These are phyloP conservation scores for Penicillium griseofulvum DNA, from an alignment of 2,329 filamentous ascomycete species.

Conservation along the genomic window DNA sequence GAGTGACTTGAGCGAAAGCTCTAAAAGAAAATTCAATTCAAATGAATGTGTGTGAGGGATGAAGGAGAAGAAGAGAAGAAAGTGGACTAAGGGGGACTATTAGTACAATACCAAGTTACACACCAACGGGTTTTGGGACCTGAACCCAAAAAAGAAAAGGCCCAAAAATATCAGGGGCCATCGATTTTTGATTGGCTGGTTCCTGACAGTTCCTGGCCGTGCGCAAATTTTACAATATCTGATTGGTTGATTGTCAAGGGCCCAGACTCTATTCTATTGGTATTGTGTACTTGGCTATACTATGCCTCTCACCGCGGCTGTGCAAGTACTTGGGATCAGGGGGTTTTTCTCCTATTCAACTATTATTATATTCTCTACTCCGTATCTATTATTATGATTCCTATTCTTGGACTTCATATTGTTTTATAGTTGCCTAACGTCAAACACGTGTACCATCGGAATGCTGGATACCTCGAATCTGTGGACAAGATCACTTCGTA, in stretches of 20 bases:
- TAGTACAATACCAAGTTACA: conserved; percentile 8
- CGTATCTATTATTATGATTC: not conserved
- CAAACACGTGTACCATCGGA: conserved; percentile 19
- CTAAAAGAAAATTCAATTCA: conserved; percentile 14
- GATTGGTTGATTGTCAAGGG: conserved; percentile 13
- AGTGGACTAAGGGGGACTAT: conserved; percentile 8
- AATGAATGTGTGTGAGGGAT: conserved; percentile 20
- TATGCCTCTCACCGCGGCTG: conserved; percentile 4
- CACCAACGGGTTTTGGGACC: conserved; percentile 1
- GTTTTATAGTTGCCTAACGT: conserved; percentile 1
- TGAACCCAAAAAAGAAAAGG: conserved; percentile 3
- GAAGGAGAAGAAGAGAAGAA: conserved; percentile 6
- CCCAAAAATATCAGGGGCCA: conserved; percentile 19
- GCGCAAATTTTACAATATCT: not conserved
- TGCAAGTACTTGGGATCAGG: conserved; percentile 4
- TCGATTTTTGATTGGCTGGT: conserved; percentile 13
- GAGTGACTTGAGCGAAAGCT: conserved; percentile 24
- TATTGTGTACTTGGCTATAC: conserved; percentile 9
- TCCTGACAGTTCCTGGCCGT: conserved; percentile 17
- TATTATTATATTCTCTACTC: not conserved
- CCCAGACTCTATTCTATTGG: conserved; percentile 8
- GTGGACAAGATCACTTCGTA: not conserved
- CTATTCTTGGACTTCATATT: not conserved
- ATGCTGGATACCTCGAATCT: conserved; percentile 7
- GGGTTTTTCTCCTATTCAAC: not conserved